Base-by-base conservation (phyloP, 2,329 filamentous ascomycete species). In the Colletotrichum godetiae region DNA sequence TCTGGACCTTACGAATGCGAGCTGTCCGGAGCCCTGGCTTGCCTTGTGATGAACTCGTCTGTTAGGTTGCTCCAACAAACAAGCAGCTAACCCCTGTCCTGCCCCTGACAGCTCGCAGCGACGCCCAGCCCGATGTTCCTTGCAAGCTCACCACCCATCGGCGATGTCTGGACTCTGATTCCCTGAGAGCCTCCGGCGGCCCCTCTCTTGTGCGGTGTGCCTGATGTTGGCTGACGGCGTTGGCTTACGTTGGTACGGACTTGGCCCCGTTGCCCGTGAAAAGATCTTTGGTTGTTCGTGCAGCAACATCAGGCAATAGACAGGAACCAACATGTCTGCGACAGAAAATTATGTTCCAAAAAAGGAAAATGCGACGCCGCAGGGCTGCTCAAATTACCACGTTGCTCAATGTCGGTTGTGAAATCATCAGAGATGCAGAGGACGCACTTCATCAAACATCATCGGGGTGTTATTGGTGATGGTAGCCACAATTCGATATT, bases 51-150 rank as follows among this genome's bases (percentile, higher is more conserved):
- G 37, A 42, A 42, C 31, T 29, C 46, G 67, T 31, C 42, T 70
- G n/a, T n/a, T n/a, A n/a, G n/a, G n/a, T n/a, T n/a, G 55, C 57
- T 72, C 63, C 68, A 68, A 72, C 69, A 68, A 63, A 72, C 64
- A 69, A 64, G 66, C 69, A 42, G 65, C 59, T 33, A 31, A 59
- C 55, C 69, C 66, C 42, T 69, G 69, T 37, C 22, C 58, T 7
- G 57, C 53, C 53, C 58, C 69, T 62, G 62, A 71, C 42, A 67
- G 37, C 35, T 35, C 52, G 60, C 69, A 68, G 35, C 29, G 56
- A 10, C 35, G 53, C 15, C 61, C 52, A 37, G 27, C 15, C 67
- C 60, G 58, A 15, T 19, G 27, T 24, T 19, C 59, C 67, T 27
- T 49, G 59, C 53, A 49, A 37, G 60, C 37, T 59, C 35, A 52